phyloP scores from a whole-genome alignment of 148 eudicot genomes.

The Rhododendron molle region DNA sequence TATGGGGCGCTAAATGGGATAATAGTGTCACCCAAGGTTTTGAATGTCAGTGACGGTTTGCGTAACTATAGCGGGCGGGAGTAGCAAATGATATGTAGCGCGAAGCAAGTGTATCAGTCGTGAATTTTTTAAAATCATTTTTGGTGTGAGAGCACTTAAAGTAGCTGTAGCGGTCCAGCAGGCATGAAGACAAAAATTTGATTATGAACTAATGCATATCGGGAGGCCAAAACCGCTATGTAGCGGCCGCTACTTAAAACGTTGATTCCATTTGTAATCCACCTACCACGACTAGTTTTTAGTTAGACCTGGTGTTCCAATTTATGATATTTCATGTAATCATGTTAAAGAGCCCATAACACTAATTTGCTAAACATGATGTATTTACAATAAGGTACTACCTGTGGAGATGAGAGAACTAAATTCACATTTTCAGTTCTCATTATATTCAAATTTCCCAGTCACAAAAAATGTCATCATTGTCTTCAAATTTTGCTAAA shows the following conservation, averaged over 20 bases:
- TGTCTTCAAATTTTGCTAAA: neutral
- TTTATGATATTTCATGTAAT: neutral
- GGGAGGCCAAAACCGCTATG: neutral
- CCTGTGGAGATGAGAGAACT: neutral
- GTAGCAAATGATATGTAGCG: neutral
- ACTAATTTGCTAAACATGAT: neutral
- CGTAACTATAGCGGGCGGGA: rapidly evolving
- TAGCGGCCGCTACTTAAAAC: no score
- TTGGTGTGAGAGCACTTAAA: neutral
- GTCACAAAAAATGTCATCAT: neutral
- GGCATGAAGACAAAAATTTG: neutral
- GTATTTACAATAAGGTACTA: neutral
- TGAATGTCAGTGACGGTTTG: neutral
- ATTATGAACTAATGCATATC: neutral
- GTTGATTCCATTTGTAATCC: neutral
- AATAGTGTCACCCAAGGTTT: neutral
- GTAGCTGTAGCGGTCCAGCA: neutral
- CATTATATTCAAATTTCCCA: neutral
- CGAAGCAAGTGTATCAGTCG: neutral
- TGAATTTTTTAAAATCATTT: neutral
- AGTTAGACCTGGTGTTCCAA: neutral
- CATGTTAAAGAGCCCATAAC: neutral
- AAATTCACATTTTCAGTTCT: neutral
- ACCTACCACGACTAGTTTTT: neutral
- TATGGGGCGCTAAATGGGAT: no score